These are phyloP conservation scores for Cyberlindnera euphorbiiphila DNA, from an alignment of 805 yeast species.

Conservation along the genomic window DNA sequence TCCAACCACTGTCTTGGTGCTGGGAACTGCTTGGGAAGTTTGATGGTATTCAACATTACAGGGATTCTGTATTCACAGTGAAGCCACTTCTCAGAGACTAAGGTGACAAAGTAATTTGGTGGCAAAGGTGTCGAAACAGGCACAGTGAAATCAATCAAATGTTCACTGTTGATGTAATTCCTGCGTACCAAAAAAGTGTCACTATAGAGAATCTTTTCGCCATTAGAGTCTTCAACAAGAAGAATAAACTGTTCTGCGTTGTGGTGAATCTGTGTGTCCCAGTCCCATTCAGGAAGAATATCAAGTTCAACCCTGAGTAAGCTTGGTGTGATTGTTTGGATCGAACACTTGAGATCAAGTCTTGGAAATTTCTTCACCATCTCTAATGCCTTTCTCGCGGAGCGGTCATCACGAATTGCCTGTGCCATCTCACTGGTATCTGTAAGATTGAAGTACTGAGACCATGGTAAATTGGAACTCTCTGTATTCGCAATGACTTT, in stretches of 20 bases:
- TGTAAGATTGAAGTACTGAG: conserved; percentile 60
- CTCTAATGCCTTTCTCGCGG: conserved; percentile 57
- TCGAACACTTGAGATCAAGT: conserved; percentile 50
- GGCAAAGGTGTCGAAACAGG: conserved; percentile 51
- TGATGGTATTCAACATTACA: conserved; percentile 46
- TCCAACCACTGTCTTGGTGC: conserved; percentile 57
- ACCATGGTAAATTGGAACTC: conserved; percentile 79
- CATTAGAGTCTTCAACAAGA: conserved; percentile 79
- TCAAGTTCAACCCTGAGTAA: conserved; percentile 64
- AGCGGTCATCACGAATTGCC: conserved; percentile 68
- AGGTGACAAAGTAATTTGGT: conserved; percentile 69
- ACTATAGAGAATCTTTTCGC: conserved; percentile 62
- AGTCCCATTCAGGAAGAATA: conserved; percentile 67
- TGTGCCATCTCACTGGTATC: conserved; percentile 77
- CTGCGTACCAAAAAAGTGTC: conserved; percentile 52
- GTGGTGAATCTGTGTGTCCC: conserved; percentile 69
- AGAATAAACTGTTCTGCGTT: conserved; percentile 61
- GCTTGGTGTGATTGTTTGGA: conserved; percentile 76
- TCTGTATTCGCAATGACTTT: conserved; percentile 75
- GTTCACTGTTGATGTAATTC: conserved; percentile 48
- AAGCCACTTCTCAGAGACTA: conserved; percentile 83
- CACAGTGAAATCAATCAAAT: conserved; percentile 61
- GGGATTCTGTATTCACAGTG: conserved; percentile 67
- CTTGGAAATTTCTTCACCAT: conserved; percentile 72
- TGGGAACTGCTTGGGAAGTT: conserved; percentile 60